A percentile compares a stretch with the other conserved stretches of the same genome.
phyloP scores from a whole-genome alignment of 2,329 filamentous ascomycete species.

The Dothideomycetes sp. region DNA sequence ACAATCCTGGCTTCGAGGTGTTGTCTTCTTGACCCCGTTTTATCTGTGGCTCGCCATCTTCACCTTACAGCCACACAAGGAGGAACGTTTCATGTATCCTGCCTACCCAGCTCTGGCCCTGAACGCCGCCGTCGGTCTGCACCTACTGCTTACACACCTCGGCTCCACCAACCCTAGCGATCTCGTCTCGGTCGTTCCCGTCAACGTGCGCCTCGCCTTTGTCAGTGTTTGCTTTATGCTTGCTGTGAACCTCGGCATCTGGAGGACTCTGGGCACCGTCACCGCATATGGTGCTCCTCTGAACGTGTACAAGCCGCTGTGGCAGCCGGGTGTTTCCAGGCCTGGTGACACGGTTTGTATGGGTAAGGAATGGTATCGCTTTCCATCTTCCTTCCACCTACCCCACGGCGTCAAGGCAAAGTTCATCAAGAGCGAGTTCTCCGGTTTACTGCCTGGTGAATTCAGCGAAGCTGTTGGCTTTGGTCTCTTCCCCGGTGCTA shows the following conservation, averaged over 20 bases:
- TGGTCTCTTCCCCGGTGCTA: conserved; percentile 72
- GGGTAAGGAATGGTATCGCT: conserved; percentile 97
- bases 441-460: conserved; percentile 78
- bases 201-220: conserved; percentile 56
- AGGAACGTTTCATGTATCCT: conserved; percentile 98
- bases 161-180: conserved; percentile 59
- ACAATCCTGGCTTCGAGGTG: conserved; percentile 59
- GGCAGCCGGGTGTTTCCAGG: conserved; percentile 42
- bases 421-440: conserved; percentile 84
- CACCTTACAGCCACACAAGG: conserved; percentile 87
- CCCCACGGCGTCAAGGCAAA: conserved; percentile 75
- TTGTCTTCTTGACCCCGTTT: conserved; percentile 74
- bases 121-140: conserved; percentile 75
- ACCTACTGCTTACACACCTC: conserved; percentile 66
- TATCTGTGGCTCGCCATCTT: conserved; percentile 94
- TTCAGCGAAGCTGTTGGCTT: conserved; percentile 68
- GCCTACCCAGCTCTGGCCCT: conserved; percentile 83
- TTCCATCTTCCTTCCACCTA: conserved; percentile 85
- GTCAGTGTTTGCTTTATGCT: conserved; percentile 36
- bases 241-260: conserved; percentile 54
- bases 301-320: conserved; percentile 56
- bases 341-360: conserved; percentile 68
- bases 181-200: conserved; percentile 60
- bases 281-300: conserved; percentile 76
- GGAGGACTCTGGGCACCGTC: conserved; percentile 66